phyloP scores from a whole-genome alignment of 2,329 filamentous ascomycete species.

The Trichophyton benhamiae region DNA sequence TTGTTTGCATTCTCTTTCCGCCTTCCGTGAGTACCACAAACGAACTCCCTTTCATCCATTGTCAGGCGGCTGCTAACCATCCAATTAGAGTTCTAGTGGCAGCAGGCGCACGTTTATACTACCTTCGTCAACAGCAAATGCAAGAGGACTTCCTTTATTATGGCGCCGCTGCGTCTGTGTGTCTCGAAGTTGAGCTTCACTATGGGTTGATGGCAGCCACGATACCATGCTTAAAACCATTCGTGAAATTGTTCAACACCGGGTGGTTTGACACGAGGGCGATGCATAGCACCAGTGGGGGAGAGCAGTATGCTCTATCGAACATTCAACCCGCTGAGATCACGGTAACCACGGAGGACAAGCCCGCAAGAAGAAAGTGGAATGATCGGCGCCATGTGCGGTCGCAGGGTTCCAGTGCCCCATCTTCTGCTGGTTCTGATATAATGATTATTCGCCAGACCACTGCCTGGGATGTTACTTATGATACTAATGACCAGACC shows the following conservation, averaged over 20 bases:
- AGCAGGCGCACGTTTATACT: slow-evolving; percentile 9
- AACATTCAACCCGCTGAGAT: slow-evolving; percentile 6
- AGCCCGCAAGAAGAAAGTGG: not conserved
- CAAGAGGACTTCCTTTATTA: slow-evolving; percentile 11
- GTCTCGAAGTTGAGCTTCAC: slow-evolving; percentile 11
- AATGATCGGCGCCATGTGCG: not conserved
- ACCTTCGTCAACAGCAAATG: slow-evolving; percentile 7
- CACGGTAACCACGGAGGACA: not conserved
- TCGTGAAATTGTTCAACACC: slow-evolving; percentile 14
- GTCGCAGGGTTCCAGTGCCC: slow-evolving; percentile 1
- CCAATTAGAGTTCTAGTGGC: slow-evolving; percentile 10
- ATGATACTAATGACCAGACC: not conserved
- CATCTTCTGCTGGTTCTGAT: slow-evolving; percentile 10
- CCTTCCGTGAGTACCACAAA: slow-evolving; percentile 11
- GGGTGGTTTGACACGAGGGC: slow-evolving; percentile 11
- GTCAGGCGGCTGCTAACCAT: not conserved
- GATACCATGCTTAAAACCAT: slow-evolving; percentile 14
- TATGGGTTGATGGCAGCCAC: slow-evolving; percentile 14
- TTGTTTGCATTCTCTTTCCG: slow-evolving; percentile 14
- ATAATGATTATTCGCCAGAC: slow-evolving; percentile 13
- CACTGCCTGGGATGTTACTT: slow-evolving; percentile 12
- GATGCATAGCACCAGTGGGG: not conserved
- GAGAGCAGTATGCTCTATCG: slow-evolving; percentile 10
- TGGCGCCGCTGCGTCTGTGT: slow-evolving; percentile 11
- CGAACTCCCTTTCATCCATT: not conserved